These are phyloP conservation scores for Neonothopanus nambi DNA, from an alignment of 1,284 basidiomycete genomes.

Conservation along the genomic window DNA sequence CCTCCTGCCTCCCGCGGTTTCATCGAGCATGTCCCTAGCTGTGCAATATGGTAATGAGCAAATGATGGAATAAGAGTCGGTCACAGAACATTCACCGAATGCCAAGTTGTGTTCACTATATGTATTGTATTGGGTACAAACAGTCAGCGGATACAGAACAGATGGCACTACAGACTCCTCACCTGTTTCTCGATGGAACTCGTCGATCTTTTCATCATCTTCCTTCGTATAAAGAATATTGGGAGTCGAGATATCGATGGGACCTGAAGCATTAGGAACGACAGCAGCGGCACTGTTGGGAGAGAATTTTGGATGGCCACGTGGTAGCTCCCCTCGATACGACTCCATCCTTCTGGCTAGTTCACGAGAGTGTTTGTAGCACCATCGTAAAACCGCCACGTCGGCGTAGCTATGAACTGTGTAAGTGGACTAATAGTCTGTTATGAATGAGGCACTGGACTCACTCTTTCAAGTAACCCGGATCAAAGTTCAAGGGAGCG, in stretches of 20 bases:
- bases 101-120: slow-evolving; percentile 50
- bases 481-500: slow-evolving; percentile 32
- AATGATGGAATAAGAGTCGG: neutral
- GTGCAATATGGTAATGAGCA: neutral
- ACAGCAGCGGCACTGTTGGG: slow-evolving; percentile 40
- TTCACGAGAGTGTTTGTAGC: slow-evolving; percentile 60
- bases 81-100: slow-evolving; percentile 44
- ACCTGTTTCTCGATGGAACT: slow-evolving; percentile 38
- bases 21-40: slow-evolving; percentile 72
- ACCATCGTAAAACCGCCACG: slow-evolving; percentile 50
- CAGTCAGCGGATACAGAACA: no score
- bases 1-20: slow-evolving; percentile 57
- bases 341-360: slow-evolving; percentile 54
- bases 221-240: slow-evolving; percentile 55
- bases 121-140: no score
- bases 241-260: slow-evolving; percentile 42
- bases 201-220: slow-evolving; percentile 56
- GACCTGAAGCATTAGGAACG: slow-evolving; percentile 27
- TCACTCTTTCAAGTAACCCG: slow-evolving; percentile 26
- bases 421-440: neutral
- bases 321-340: slow-evolving; percentile 53
- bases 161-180: neutral
- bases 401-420: slow-evolving; percentile 46
- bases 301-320: slow-evolving; percentile 50
- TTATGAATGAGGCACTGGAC: neutral